Percentiles rank a stretch among this genome's conserved stretches.
Evolutionary conservation across 495 filamentous ascomycete genomes (phyloP).

Genomic region (Aspergillus egyptiacus): DNA sequence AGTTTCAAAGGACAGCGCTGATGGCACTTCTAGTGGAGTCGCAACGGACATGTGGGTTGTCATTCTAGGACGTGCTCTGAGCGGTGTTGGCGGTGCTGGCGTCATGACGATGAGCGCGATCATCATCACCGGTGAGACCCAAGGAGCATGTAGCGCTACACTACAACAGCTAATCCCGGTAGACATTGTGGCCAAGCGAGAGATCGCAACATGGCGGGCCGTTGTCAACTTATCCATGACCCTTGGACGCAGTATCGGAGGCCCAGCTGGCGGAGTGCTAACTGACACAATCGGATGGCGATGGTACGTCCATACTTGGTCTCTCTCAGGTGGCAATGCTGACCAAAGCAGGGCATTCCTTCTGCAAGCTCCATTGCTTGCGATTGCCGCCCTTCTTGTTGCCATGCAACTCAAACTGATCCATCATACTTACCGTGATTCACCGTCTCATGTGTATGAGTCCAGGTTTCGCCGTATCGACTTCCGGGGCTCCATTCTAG

Average conservation of each 20-base stretch:
- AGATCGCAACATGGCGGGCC: slow-evolving; percentile 60
- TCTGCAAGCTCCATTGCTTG: slow-evolving; percentile 51
- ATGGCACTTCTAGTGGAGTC: slow-evolving; percentile 37
- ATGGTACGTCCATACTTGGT: slow-evolving; percentile 41
- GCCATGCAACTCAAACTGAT: slow-evolving; percentile 40
- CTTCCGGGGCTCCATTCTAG: slow-evolving; percentile 48
- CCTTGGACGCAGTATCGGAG: slow-evolving; percentile 57
- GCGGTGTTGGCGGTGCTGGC: slow-evolving; percentile 54
- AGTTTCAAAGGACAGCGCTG: background rate
- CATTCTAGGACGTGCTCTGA: slow-evolving; percentile 51
- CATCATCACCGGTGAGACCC: slow-evolving; percentile 52
- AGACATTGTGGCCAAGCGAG: slow-evolving; percentile 60
- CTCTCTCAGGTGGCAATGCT: background rate
- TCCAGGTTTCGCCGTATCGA: slow-evolving; percentile 46
- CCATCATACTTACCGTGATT: slow-evolving; percentile 10
- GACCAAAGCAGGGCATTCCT: slow-evolving; percentile 50
- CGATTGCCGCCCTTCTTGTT: slow-evolving; percentile 44
- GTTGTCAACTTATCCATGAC: slow-evolving; percentile 62
- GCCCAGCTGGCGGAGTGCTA: slow-evolving; percentile 58
- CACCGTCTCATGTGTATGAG: background rate
- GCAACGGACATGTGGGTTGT: slow-evolving; percentile 47
- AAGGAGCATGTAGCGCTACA: background rate
- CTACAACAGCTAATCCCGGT: background rate
- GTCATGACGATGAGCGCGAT: slow-evolving; percentile 52
- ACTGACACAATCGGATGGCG: slow-evolving; percentile 63